Conservation (phyloP, 2,329 filamentous ascomycete species). For the Tympanopsis confertula region DNA sequence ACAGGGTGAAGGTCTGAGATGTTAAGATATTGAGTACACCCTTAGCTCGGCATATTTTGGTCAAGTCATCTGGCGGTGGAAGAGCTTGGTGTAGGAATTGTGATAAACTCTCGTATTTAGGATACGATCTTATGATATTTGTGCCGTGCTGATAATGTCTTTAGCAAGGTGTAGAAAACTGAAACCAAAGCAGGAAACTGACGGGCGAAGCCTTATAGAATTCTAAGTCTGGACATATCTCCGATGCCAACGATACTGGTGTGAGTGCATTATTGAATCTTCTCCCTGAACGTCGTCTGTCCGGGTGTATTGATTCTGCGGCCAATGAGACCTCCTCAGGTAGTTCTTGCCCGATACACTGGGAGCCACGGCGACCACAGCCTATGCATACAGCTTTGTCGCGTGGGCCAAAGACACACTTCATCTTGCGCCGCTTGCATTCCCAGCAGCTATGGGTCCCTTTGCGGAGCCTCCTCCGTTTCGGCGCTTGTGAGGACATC, state of each 20-base stretch:
- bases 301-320: conserved; percentile 5
- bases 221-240: conserved; percentile 7
- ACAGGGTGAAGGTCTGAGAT: conserved; percentile 15
- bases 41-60: no score
- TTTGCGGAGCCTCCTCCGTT: conserved; percentile 17
- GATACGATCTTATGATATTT: no score
- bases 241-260: conserved; percentile 4
- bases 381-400: conserved; percentile 10
- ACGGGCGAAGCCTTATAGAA: conserved; percentile 7
- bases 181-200: conserved; percentile 5
- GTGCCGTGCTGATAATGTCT: no score
- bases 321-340: conserved; percentile 7
- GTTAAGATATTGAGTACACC: conserved; percentile 3
- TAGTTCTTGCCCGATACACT: conserved; percentile 12
- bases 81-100: conserved; percentile 7
- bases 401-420: conserved; percentile 13
- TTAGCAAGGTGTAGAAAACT: conserved; percentile 4
- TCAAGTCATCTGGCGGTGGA: no score
- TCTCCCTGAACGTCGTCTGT: conserved; percentile 6
- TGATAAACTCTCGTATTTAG: no score
- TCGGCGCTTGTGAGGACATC: no score
- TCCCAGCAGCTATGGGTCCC: no score
- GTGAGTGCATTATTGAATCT: conserved; percentile 3
- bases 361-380: conserved; percentile 13
- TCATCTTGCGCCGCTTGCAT: conserved; percentile 19